Evolutionary conservation across 202 grass and related monocot genomes (phyloP).

Genomic region (Cymbopogon flexuosus): DNA sequence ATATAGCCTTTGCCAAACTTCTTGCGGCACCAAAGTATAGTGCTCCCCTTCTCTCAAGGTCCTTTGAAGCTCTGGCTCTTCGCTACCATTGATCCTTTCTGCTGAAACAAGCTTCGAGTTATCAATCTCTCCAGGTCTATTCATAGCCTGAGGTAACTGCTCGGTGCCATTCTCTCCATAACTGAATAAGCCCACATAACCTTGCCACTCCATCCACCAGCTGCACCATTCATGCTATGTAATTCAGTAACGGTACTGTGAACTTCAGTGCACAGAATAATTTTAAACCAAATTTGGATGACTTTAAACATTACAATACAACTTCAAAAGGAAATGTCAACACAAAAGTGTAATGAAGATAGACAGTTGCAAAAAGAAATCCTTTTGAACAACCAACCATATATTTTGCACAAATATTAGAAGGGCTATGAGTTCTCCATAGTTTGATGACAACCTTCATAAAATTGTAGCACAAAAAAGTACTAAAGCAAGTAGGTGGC

Average conservation of each 20-base stretch:
- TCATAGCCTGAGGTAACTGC: constrained; percentile 21
- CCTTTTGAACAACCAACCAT: not conserved
- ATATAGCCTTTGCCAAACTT: constrained; percentile 77
- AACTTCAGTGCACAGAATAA: not conserved
- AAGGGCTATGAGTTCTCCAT: not conserved
- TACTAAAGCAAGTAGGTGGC: not conserved
- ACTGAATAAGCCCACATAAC: constrained; percentile 50
- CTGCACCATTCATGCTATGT: constrained; percentile 42
- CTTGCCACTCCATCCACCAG: constrained; percentile 89
- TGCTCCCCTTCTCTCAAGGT: constrained; percentile 72
- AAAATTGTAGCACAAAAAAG: not conserved
- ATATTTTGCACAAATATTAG: not conserved
- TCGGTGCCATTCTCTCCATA: constrained; percentile 32
- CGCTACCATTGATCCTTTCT: constrained; percentile 36
- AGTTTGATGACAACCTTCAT: not conserved
- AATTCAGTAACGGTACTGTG: not conserved
- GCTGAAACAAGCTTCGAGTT: constrained; percentile 78
- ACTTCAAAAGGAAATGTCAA: constrained; percentile 8
- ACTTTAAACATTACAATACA: constrained; percentile 2
- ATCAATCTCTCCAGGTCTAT: constrained; percentile 89
- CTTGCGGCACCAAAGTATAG: constrained; percentile 70
- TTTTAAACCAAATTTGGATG: not conserved
- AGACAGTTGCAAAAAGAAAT: not conserved
- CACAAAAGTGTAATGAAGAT: not conserved
- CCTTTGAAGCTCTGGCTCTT: constrained; percentile 59